Percentiles rank a stretch among this genome's conserved stretches.
These are phyloP conservation scores for Ballota nigra DNA, from an alignment of 257 asterid species.

Conservation along the genomic window DNA sequence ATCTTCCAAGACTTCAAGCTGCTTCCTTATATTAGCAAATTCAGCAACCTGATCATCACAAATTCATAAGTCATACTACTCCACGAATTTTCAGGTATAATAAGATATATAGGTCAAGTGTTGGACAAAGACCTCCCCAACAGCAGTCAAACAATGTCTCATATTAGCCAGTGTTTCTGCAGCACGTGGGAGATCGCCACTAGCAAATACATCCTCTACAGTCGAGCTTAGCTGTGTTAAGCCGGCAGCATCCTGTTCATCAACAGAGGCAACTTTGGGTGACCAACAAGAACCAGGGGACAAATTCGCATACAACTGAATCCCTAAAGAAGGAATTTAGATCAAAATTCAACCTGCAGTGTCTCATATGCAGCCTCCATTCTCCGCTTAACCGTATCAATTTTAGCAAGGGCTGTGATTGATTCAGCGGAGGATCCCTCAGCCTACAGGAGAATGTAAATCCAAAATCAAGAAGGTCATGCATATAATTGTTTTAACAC, in stretches of 20 bases:
- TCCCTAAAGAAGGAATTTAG: background rate
- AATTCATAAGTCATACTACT: conserved; percentile 22
- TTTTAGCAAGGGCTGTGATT: conserved; percentile 80
- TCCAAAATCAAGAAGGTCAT: background rate
- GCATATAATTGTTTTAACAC: background rate
- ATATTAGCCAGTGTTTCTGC: conserved; percentile 96
- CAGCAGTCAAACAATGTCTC: conserved; percentile 97
- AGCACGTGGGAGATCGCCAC: conserved; percentile 98
- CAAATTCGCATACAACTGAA: conserved; percentile 20
- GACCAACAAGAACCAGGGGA: conserved; percentile 10
- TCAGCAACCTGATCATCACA: conserved; percentile 81
- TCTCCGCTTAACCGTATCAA: conserved; percentile 92
- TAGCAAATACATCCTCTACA: conserved; percentile 97
- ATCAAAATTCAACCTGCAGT: conserved; percentile 60
- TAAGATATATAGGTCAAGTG: background rate
- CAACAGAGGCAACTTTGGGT: conserved; percentile 25
- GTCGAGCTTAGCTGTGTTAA: conserved; percentile 93
- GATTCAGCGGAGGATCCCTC: conserved; percentile 98
- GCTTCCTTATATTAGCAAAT: conserved; percentile 97
- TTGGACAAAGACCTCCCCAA: conserved; percentile 72
- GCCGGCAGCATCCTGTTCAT: conserved; percentile 93
- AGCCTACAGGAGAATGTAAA: conserved; percentile 48
- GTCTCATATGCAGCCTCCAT: conserved; percentile 98
- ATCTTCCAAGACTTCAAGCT: conserved; percentile 96
- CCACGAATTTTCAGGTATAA: conserved; percentile 10